Conservation (phyloP, 202 grass and related monocot species). For the Tripidium arundinaceum region DNA sequence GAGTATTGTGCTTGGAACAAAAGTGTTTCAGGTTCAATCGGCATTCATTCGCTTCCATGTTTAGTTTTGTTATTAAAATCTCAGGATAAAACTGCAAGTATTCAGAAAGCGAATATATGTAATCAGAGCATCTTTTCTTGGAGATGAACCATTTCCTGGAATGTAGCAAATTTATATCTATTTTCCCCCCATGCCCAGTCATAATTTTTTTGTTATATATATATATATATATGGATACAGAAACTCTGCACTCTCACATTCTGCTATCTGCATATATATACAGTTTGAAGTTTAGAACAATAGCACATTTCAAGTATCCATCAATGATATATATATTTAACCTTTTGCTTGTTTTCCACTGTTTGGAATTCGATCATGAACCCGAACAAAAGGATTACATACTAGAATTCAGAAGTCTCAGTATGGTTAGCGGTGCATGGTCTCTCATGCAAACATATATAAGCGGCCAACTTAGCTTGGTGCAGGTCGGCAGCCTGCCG, state of each 20-base stretch:
- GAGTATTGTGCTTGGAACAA: conserved; percentile 16
- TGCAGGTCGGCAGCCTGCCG: not conserved
- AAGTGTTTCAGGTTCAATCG: not conserved
- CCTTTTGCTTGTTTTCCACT: not conserved
- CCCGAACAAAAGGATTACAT: not conserved
- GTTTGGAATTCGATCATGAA: not conserved
- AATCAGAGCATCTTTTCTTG: not conserved
- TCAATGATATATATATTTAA: not conserved
- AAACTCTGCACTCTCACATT: no score
- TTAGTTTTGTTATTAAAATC: not conserved
- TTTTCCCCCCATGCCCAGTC: no score
- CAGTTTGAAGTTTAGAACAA: no score
- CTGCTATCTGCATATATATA: no score
- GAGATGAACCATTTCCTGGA: not conserved
- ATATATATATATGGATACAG: no score
- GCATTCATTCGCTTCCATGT: not conserved
- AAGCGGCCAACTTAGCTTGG: not conserved
- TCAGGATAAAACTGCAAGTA: not conserved
- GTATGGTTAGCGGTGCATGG: not conserved
- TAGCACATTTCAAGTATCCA: no score
- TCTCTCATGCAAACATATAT: not conserved
- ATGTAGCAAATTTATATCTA: not conserved
- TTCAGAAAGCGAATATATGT: not conserved
- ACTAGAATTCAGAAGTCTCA: not conserved
- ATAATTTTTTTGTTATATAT: no score